Base-by-base conservation (phyloP, 139 green algal species). In the Eudorina sp. region DNA sequence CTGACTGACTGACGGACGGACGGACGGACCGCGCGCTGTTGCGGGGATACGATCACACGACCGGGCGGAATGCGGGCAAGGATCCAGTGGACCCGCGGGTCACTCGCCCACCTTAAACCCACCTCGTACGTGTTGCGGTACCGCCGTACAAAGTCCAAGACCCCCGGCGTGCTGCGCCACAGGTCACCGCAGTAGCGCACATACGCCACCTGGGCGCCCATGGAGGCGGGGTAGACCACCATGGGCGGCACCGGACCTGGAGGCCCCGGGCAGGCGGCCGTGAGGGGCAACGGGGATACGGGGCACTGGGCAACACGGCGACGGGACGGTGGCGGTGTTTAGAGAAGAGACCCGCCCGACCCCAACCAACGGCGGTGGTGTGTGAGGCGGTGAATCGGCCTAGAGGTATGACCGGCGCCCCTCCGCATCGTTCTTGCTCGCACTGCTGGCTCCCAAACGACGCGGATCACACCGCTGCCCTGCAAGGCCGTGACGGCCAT, bases 61-160 rank as follows among this genome's bases (percentile, higher is more conserved):
- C n/a, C n/a, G n/a, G n/a, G n/a, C n/a, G n/a, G n/a, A n/a, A n/a
- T n/a, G 18, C 16, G 21, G 18, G 18, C 16, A 16, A 69, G 18
- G 21, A 27, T 36, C 18, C 58, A 36, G 21, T 11, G 58, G 6
- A 16, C 21, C 64, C 64, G 29, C n/a, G 3, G 21, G 29, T n/a
- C 64, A 4, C n/a, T 31, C 64, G 6, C n/a, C 64, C 64, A 6
- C 64, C 64, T n/a, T 6, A 16, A 16, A 23, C 74, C 29, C 46
- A 82, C 76, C 76, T 83, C 76, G 51, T 70, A 83, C n/a, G 76
- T 83, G 51, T 83, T 83, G 19, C 76, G n/a, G 76, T 53, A 83
- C 41, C 76, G 48, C 48, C 76, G 16, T 4, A 51, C 51, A 27
- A 31, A 83, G 19, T 83, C 76, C 27, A 83, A 3, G 4, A 83